Percentiles rank a stretch among this genome's conserved stretches.
phyloP scores from a whole-genome alignment of 1,139 yeast species.

The Nakaseomyces uthaithaninus region DNA sequence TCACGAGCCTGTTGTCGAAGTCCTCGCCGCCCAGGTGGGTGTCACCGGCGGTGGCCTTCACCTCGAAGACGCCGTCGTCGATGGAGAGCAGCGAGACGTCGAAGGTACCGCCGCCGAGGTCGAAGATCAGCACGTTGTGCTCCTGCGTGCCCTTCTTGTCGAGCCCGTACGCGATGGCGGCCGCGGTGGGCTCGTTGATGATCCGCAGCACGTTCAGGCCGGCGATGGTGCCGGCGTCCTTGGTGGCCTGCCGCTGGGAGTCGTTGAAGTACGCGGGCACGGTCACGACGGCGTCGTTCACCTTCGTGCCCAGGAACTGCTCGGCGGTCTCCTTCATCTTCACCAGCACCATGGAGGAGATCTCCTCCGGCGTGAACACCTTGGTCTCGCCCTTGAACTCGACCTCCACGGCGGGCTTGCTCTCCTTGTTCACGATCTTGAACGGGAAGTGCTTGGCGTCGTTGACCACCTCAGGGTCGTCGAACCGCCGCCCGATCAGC shows the following conservation, averaged over 20 bases:
- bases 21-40: conserved; percentile 99
- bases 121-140: conserved; percentile 84
- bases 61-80: conserved; percentile 99
- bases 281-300: conserved; percentile 90
- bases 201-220: conserved; percentile 86
- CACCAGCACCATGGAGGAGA: conserved; percentile 82
- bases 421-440: conserved; percentile 57
- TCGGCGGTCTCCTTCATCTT: conserved; percentile 93
- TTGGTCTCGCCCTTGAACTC: conserved; percentile 61
- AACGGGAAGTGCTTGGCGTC: conserved; percentile 82
- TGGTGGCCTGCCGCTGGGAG: conserved; percentile 94
- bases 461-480: conserved; percentile 69
- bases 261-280: conserved; percentile 96
- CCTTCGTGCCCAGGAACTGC: conserved; percentile 81
- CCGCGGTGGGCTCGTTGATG: conserved; percentile 93
- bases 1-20: conserved; percentile 93
- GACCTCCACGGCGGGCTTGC: conserved; percentile 76
- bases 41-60: conserved; percentile 99
- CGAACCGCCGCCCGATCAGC: conserved; percentile 73
- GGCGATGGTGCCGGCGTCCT: conserved; percentile 92
- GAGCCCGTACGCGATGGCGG: conserved; percentile 92
- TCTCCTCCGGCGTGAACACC: conserved; percentile 81
- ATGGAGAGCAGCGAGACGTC: conserved; percentile 93
- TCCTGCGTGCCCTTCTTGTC: conserved; percentile 88
- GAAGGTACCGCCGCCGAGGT: conserved; percentile 93